Evolutionary conservation across 208 protist species (phyloP).

Genomic region (Trypanosoma rangeli): DNA sequence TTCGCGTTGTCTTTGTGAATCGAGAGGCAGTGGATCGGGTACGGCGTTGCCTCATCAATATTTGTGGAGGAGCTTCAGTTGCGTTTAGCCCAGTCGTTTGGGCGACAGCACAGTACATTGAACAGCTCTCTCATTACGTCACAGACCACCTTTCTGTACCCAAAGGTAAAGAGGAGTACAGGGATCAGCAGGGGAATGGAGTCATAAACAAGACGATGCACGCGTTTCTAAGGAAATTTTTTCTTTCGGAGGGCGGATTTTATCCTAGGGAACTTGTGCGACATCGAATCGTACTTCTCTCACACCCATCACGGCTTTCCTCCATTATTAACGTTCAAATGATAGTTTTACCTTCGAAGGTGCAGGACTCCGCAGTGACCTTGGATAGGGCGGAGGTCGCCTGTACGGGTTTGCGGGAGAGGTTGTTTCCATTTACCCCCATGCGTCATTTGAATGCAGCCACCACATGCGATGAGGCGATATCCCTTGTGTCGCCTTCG

Average conservation of each 20-base stretch:
- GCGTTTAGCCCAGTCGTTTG: conserved; percentile 17
- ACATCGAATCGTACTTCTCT: conserved; percentile 16
- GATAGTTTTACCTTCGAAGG: conserved; percentile 3
- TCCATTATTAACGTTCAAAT: conserved; percentile 15
- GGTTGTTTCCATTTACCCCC: conserved; percentile 23
- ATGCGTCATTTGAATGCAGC: conserved; percentile 6
- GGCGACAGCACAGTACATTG: conserved; percentile 11
- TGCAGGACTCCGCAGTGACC: background rate
- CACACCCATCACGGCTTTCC: conserved; percentile 19
- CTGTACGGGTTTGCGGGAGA: background rate
- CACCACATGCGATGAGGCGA: background rate
- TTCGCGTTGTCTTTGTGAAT: background rate
- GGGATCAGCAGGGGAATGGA: background rate
- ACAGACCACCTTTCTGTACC: background rate
- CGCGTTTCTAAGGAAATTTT: conserved; percentile 16
- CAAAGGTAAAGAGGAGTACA: background rate
- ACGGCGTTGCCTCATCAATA: conserved; percentile 8
- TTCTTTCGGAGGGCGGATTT: conserved; percentile 13
- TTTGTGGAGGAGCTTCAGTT: background rate
- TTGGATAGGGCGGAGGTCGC: background rate
- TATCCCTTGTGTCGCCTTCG: background rate
- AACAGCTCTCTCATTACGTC: background rate
- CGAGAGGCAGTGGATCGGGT: background rate
- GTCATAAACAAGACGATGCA: background rate
- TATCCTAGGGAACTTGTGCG: conserved; percentile 22